These are phyloP conservation scores for Pseudogymnoascus sp. DNA, from an alignment of 2,329 filamentous ascomycete species.

Conservation along the genomic window DNA sequence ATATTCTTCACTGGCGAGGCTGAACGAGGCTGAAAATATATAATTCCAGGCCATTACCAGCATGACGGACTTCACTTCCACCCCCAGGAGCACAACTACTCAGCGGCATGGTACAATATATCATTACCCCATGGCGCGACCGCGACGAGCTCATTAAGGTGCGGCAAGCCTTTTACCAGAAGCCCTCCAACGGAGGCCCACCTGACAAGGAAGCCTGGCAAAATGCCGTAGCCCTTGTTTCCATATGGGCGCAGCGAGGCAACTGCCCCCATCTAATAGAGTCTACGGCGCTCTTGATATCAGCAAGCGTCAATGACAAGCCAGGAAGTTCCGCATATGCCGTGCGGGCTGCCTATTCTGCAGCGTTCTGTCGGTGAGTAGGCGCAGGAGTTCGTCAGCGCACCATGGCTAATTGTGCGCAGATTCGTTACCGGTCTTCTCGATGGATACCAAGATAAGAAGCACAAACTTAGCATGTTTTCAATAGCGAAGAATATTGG, in stretches of 20 bases:
- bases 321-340: slow-evolving; percentile 40
- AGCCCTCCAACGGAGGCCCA: neutral
- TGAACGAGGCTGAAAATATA: slow-evolving; percentile 1
- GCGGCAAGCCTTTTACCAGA: slow-evolving; percentile 53
- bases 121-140: slow-evolving; percentile 67
- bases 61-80: neutral
- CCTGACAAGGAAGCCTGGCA: slow-evolving; percentile 23
- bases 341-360: slow-evolving; percentile 61
- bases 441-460: slow-evolving; percentile 63
- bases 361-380: slow-evolving; percentile 64
- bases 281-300: slow-evolving; percentile 65
- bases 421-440: slow-evolving; percentile 76
- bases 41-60: neutral
- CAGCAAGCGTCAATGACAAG: slow-evolving; percentile 59
- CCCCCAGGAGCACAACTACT: neutral
- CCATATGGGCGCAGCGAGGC: slow-evolving; percentile 64
- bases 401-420: neutral
- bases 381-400: neutral
- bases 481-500: slow-evolving; percentile 57
- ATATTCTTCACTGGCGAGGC: neutral
- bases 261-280: slow-evolving; percentile 73
- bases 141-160: slow-evolving; percentile 58
- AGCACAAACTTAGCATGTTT: slow-evolving; percentile 65
- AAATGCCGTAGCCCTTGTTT: slow-evolving; percentile 50
- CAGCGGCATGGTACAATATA: slow-evolving; percentile 57